Evolutionary conservation across 768 basidiomycete species (phyloP).

Genomic region (Stropharia rugosoannulata): DNA sequence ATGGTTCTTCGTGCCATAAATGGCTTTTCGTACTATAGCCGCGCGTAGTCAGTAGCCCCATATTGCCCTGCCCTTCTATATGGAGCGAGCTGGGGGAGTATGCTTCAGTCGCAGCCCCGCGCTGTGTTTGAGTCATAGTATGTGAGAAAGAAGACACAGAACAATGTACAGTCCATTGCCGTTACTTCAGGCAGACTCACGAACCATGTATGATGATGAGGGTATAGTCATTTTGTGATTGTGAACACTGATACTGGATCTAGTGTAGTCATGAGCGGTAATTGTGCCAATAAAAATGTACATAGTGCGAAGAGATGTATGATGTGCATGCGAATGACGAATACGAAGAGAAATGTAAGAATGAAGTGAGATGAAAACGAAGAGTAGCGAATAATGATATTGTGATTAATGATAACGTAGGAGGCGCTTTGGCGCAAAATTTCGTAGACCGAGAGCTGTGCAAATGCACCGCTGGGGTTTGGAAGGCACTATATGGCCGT

Average conservation of each 20-base stretch:
- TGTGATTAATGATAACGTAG: constrained; percentile 17
- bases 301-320: background rate
- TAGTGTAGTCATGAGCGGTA: background rate
- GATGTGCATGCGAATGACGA: constrained; percentile 8
- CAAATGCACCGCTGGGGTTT: background rate
- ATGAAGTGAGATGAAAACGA: background rate
- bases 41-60: background rate
- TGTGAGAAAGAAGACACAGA: background rate
- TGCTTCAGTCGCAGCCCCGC: background rate
- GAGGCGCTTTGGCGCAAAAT: constrained; percentile 6
- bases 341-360: no score
- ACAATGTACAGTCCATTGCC: constrained; percentile 1
- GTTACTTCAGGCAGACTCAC: background rate
- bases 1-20: no score
- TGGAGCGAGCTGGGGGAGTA: background rate
- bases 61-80: background rate
- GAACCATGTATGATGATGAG: background rate
- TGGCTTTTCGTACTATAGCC: no score
- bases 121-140: background rate
- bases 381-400: constrained; percentile 19
- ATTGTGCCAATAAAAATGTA: background rate
- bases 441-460: constrained; percentile 7
- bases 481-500: no score
- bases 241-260: constrained; percentile 7
- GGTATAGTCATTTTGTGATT: constrained; percentile 3